Percentiles rank a stretch among this genome's conserved stretches.
phyloP scores from a whole-genome alignment of 2,329 filamentous ascomycete genomes.

The Chrysosporium queenslandicum region DNA sequence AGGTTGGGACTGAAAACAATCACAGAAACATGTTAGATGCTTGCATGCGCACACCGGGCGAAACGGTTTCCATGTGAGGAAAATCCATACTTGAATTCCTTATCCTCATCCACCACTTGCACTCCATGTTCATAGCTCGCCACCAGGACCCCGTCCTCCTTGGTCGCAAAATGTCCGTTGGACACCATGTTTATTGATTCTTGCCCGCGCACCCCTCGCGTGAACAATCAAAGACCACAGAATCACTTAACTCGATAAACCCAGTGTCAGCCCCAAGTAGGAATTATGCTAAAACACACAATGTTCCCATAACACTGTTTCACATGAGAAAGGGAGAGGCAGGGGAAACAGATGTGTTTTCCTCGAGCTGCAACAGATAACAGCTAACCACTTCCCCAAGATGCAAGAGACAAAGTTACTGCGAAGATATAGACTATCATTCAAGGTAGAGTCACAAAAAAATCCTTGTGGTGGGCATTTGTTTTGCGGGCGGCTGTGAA shows the following conservation, averaged over 20 bases:
- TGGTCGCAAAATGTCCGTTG: constrained; percentile 40
- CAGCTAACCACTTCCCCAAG: background rate
- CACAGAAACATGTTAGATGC: constrained; percentile 13
- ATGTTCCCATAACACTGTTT: constrained; percentile 1
- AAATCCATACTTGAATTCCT: constrained; percentile 77
- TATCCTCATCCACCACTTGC: constrained; percentile 92
- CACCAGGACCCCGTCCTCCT: constrained; percentile 31
- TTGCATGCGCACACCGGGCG: background rate
- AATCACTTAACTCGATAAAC: background rate
- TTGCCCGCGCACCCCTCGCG: constrained; percentile 18
- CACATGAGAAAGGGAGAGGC: background rate
- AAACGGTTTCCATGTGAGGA: no score
- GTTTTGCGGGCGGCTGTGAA: background rate
- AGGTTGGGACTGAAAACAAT: constrained; percentile 54
- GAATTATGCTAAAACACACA: background rate
- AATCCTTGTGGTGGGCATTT: background rate
- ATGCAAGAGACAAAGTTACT: background rate
- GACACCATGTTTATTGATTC: constrained; percentile 29
- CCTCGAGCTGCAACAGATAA: background rate
- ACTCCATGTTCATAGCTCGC: constrained; percentile 74
- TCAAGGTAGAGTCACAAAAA: background rate
- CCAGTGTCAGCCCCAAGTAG: background rate
- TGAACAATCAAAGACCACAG: background rate
- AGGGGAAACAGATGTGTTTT: background rate
- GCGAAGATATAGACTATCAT: background rate